Evolutionary conservation across 1,139 yeast genomes (phyloP).

Genomic region (Hyphopichia wangnamkhiaoensis): DNA sequence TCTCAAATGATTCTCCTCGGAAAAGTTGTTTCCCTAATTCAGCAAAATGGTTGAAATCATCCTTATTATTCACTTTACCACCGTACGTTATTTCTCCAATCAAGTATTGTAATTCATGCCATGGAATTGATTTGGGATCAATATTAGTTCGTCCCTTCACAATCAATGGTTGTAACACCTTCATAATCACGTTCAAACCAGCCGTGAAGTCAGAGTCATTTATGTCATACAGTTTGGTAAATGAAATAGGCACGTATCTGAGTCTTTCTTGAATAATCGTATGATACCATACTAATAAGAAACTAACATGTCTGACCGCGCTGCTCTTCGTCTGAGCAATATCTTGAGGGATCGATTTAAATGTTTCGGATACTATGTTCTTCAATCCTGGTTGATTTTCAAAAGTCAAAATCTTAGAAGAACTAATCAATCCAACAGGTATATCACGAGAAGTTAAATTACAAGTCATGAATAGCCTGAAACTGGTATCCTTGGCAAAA

Average conservation of each 20-base stretch:
- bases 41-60: constrained; percentile 42
- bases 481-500: constrained; percentile 21
- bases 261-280: constrained; percentile 59
- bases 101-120: constrained; percentile 53
- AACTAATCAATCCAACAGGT: constrained; percentile 53
- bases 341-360: constrained; percentile 26
- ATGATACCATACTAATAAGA: constrained; percentile 71
- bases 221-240: constrained; percentile 62
- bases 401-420: constrained; percentile 53
- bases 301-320: constrained; percentile 50
- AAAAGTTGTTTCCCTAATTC: constrained; percentile 29
- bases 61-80: constrained; percentile 58
- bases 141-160: constrained; percentile 35
- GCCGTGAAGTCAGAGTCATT: constrained; percentile 73
- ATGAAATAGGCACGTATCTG: constrained; percentile 65
- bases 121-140: constrained; percentile 54
- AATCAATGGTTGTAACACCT: constrained; percentile 29
- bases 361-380: constrained; percentile 45
- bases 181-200: constrained; percentile 46
- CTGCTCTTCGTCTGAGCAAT: constrained; percentile 30
- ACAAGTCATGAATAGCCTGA: constrained; percentile 64
- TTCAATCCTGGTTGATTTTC: constrained; percentile 68
- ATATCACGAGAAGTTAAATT: constrained; percentile 43
- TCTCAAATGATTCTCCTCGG: constrained; percentile 24
- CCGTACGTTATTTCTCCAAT: constrained; percentile 68